Evolutionary conservation across 352 stramenopile species (phyloP).

Genomic region (Globisporangium middletonii): DNA sequence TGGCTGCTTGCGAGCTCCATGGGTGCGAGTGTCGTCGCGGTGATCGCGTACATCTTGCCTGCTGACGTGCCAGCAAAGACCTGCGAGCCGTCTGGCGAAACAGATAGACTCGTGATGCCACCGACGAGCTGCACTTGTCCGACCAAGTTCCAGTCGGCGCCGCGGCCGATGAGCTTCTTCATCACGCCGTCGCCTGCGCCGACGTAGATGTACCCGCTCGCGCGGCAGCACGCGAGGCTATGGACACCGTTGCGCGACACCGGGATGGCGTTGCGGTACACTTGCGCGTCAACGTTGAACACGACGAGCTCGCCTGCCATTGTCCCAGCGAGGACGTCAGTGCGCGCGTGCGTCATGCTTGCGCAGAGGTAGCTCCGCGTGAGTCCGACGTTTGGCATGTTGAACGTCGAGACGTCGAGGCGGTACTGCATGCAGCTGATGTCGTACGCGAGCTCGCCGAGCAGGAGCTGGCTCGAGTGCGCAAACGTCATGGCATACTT

Average conservation of each 20-base stretch:
- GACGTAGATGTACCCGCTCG: slow-evolving; percentile 66
- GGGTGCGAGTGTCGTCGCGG: slow-evolving; percentile 37
- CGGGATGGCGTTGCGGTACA: slow-evolving; percentile 58
- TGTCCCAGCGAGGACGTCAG: slow-evolving; percentile 55
- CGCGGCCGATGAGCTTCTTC: slow-evolving; percentile 73
- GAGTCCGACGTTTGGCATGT: slow-evolving; percentile 69
- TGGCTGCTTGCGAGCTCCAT: slow-evolving; percentile 62
- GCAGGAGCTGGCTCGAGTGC: slow-evolving; percentile 56
- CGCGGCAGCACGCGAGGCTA: slow-evolving; percentile 56
- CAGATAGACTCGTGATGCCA: slow-evolving; percentile 71
- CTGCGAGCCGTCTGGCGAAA: slow-evolving; percentile 39
- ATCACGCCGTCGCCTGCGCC: slow-evolving; percentile 83
- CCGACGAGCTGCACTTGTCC: slow-evolving; percentile 78
- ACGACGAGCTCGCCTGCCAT: slow-evolving; percentile 82
- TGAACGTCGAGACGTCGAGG: slow-evolving; percentile 56
- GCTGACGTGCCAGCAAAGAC: slow-evolving; percentile 68
- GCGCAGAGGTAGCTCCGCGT: slow-evolving; percentile 65
- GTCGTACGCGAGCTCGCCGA: slow-evolving; percentile 62
- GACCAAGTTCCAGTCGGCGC: slow-evolving; percentile 80
- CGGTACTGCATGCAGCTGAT: slow-evolving; percentile 76
- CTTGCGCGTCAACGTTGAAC: slow-evolving; percentile 64
- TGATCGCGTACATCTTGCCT: slow-evolving; percentile 68
- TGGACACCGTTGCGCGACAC: slow-evolving; percentile 73
- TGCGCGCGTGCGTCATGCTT: slow-evolving; percentile 44
- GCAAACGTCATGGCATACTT: slow-evolving; percentile 69